Conservation (phyloP, 2,329 filamentous ascomycete genomes). For the Albifimbria verrucaria region DNA sequence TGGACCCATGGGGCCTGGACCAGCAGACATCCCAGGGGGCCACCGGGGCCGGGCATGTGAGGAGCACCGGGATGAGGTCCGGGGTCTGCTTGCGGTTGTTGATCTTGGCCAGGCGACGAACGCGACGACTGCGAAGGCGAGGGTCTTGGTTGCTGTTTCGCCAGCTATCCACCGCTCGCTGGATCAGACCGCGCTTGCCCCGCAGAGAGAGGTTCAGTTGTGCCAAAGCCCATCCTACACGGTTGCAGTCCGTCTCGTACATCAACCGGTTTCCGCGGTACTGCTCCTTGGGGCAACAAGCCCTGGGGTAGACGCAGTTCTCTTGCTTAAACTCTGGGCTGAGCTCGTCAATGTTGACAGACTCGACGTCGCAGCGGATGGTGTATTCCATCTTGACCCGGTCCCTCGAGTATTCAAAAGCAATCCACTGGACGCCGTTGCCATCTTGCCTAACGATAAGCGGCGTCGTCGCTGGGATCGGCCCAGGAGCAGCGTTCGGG, state of each 20-base stretch:
- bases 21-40: conserved; percentile 62
- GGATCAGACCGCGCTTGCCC: conserved; percentile 92
- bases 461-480: conserved; percentile 94
- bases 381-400: conserved; percentile 99
- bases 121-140: conserved; percentile 82
- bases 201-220: conserved; percentile 87
- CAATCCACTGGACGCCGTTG: conserved; percentile 98
- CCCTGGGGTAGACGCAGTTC: conserved; percentile 96
- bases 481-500: conserved; percentile 88
- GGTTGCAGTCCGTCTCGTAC: conserved; percentile 98
- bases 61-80: conserved; percentile 50
- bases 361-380: conserved; percentile 96
- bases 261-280: conserved; percentile 94
- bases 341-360: conserved; percentile 84
- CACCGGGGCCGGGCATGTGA: conserved; percentile 67
- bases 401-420: conserved; percentile 95
- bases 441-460: conserved; percentile 91
- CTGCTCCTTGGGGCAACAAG: conserved; percentile 91
- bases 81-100: conserved; percentile 76
- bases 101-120: conserved; percentile 94
- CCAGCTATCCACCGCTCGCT: conserved; percentile 97
- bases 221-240: conserved; percentile 97
- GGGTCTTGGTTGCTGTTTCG: conserved; percentile 98
- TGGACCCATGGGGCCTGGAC: conserved; percentile 60
- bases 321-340: conserved; percentile 91